Percentiles rank a stretch among this genome's conserved stretches.
Evolutionary conservation across 2,329 filamentous ascomycete species (phyloP).

Genomic region (Penicillium occitanis): DNA sequence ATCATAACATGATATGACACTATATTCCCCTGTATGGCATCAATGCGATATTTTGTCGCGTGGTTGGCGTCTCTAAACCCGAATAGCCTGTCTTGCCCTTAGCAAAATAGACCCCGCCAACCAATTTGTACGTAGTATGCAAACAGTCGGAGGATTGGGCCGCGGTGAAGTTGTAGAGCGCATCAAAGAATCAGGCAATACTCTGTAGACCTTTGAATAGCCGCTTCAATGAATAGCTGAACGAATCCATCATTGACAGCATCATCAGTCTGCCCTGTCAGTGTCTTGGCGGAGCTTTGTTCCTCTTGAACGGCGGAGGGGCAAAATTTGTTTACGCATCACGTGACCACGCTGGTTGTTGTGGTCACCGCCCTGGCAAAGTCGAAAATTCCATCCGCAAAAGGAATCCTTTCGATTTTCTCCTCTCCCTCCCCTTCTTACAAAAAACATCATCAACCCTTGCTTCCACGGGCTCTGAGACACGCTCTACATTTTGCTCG

Average conservation of each 20-base stretch:
- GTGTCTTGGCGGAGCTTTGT: background rate
- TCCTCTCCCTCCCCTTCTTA: slow-evolving; percentile 11
- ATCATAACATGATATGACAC: background rate
- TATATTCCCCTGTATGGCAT: background rate
- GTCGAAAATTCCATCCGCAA: slow-evolving; percentile 37
- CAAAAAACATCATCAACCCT: slow-evolving; percentile 27
- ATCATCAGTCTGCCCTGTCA: background rate
- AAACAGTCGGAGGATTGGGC: background rate
- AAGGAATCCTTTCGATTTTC: slow-evolving; percentile 24
- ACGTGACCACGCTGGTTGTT: slow-evolving; percentile 21
- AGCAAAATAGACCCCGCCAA: background rate
- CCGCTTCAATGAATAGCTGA: background rate
- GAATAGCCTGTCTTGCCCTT: background rate
- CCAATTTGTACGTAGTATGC: background rate
- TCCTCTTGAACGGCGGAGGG: slow-evolving; percentile 9
- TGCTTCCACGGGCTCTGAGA: slow-evolving; percentile 27
- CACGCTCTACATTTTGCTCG: slow-evolving; percentile 19
- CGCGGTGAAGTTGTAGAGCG: background rate
- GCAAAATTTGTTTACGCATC: slow-evolving; percentile 21
- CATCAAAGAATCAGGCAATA: background rate
- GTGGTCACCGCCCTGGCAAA: slow-evolving; percentile 24
- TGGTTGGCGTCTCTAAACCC: background rate
- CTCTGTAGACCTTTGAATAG: too few species aligned
- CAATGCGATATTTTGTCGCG: background rate
- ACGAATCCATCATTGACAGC: background rate